Evolutionary conservation across 2,329 filamentous ascomycete genomes (phyloP).

Genomic region (Madurella fahalii): DNA sequence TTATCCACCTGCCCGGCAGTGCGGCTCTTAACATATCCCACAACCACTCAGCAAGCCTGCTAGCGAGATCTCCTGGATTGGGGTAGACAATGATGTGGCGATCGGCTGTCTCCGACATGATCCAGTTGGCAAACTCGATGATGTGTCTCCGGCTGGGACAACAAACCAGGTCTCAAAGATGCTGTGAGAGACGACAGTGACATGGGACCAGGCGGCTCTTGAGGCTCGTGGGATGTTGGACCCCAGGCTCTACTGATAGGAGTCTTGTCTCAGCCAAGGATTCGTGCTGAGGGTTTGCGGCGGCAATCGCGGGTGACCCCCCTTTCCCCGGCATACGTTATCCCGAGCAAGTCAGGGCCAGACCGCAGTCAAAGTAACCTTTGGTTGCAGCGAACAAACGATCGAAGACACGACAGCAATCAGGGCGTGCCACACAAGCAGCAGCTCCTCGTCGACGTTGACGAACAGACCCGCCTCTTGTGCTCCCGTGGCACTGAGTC

Average conservation of each 20-base stretch:
- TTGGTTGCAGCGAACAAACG: conserved; percentile 8
- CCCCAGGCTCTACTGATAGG: not conserved
- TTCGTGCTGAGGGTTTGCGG: not conserved
- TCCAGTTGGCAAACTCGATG: not conserved
- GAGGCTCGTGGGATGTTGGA: too few relatives aligned
- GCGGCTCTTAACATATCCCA: not conserved
- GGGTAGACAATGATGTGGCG: not conserved
- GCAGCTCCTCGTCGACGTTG: conserved; percentile 8
- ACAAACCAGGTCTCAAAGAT: not conserved
- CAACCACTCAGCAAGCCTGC: not conserved
- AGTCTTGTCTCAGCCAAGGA: not conserved
- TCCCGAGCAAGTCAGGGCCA: conserved; percentile 5
- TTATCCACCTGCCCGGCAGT: not conserved
- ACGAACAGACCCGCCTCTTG: not conserved
- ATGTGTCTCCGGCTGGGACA: conserved; percentile 4
- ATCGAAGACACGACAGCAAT: conserved; percentile 16
- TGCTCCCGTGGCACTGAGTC: conserved; percentile 4
- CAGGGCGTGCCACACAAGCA: conserved; percentile 21
- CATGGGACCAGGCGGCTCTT: too few relatives aligned
- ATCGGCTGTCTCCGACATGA: not conserved
- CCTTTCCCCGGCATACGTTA: not conserved
- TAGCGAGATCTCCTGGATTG: not conserved
- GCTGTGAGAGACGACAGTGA: not conserved
- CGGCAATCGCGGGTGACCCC: conserved; percentile 8
- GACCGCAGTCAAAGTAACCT: conserved; percentile 11